phyloP scores from a whole-genome alignment of 495 filamentous ascomycete species.

The Xylaria sp. region DNA sequence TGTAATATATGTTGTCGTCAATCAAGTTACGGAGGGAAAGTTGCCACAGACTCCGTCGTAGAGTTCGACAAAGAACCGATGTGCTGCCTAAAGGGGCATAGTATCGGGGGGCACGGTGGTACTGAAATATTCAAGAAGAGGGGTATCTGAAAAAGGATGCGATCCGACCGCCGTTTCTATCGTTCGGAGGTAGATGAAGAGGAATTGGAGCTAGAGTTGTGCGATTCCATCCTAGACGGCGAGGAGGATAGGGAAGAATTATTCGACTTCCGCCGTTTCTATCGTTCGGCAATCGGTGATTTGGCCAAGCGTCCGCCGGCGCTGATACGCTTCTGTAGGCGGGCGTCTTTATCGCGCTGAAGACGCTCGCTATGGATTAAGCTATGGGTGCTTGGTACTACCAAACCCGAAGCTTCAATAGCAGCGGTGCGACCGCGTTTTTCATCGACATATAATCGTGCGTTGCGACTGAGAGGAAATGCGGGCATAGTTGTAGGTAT shows the following conservation, averaged over 20 bases:
- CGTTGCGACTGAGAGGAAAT: conserved; percentile 77
- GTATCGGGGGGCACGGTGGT: conserved; percentile 35
- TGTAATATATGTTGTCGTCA: conserved; percentile 23
- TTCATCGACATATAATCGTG: conserved; percentile 82
- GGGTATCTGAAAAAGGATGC: conserved; percentile 41
- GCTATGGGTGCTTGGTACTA: conserved; percentile 31
- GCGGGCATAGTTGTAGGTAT: conserved; percentile 75
- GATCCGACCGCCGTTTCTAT: conserved; percentile 47
- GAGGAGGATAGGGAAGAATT: conserved; percentile 36
- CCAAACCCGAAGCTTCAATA: conserved; percentile 44
- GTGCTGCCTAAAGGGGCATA: conserved; percentile 32
- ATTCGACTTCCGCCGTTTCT: conserved; percentile 48
- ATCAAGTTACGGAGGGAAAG: conserved; percentile 34
- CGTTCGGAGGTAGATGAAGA: conserved; percentile 43
- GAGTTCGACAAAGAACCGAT: conserved; percentile 30
- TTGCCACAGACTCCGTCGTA: conserved; percentile 35
- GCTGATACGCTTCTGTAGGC: conserved; percentile 68
- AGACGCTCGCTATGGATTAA: conserved; percentile 47
- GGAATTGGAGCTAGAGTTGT: conserved; percentile 36
- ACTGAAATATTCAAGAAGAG: conserved; percentile 41
- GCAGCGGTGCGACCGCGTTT: conserved; percentile 65
- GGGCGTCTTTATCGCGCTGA: conserved; percentile 59
- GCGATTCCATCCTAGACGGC: conserved; percentile 35
- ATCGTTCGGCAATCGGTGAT: conserved; percentile 62
- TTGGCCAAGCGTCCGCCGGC: conserved; percentile 66